Conservation (phyloP, 192 early-diverging fungal genomes). For the Coemansia sp. region DNA sequence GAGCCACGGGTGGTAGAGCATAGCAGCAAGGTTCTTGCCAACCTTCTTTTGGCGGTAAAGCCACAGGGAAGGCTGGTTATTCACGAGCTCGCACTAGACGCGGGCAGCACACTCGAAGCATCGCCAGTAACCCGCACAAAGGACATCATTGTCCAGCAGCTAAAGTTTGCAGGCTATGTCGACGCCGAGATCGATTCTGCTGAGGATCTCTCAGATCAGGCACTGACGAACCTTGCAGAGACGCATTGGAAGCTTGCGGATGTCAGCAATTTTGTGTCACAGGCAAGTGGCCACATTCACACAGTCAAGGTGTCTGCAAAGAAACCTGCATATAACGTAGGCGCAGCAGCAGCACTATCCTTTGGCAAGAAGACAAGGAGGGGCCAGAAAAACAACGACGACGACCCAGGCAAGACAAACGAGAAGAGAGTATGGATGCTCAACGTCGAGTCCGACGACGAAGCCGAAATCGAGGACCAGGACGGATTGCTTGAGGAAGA, state of each 20-base stretch:
- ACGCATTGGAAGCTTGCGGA: slow-evolving; percentile 60
- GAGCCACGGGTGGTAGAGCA: slow-evolving; percentile 64
- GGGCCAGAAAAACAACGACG: slow-evolving; percentile 31
- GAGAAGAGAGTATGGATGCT: slow-evolving; percentile 74
- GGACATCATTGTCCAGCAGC: slow-evolving; percentile 62
- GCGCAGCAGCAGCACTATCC: slow-evolving; percentile 74
- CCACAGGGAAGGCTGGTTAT: slow-evolving; percentile 69
- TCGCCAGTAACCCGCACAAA: slow-evolving; percentile 59
- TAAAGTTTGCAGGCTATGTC: slow-evolving; percentile 86
- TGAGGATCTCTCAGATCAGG: slow-evolving; percentile 48
- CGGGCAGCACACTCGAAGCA: slow-evolving; percentile 37
- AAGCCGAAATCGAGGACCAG: slow-evolving; percentile 82
- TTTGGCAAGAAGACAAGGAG: slow-evolving; percentile 73
- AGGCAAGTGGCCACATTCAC: slow-evolving; percentile 45
- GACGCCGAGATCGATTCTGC: slow-evolving; percentile 54
- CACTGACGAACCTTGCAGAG: slow-evolving; percentile 50
- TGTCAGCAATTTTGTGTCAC: slow-evolving; percentile 48
- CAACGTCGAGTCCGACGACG: slow-evolving; percentile 72
- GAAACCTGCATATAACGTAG: slow-evolving; percentile 85
- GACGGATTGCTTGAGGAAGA: slow-evolving; percentile 81
- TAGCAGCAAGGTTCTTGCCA: slow-evolving; percentile 58
- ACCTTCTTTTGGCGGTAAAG: slow-evolving; percentile 62
- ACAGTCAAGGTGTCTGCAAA: slow-evolving; percentile 53
- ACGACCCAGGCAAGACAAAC: slow-evolving; percentile 23
- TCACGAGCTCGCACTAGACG: slow-evolving; percentile 64